Base-by-base conservation (phyloP, 257 asterid species). In the Schizonepeta tenuifolia region DNA sequence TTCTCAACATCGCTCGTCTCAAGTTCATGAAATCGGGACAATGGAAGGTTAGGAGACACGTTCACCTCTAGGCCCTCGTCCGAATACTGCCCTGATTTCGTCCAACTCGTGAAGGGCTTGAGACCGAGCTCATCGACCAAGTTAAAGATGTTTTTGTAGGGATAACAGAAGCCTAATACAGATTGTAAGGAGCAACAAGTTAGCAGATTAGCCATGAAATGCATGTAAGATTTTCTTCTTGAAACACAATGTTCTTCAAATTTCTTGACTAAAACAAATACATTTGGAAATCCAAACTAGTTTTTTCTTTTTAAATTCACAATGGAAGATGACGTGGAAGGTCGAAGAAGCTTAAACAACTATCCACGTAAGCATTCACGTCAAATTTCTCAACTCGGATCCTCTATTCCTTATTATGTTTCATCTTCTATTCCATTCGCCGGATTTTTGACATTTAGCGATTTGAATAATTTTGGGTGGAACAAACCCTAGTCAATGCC, bases 51-150 rank as follows among this genome's bases (percentile, higher is more conserved):
- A 11, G 31, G 46, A 10, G 40, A 12, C 47, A 4, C 47, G 38
- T 33, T 69, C 69, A 88, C 95, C 90, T 84, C 90, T 46, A 86
- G 73, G 44, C 92, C 92, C 15, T 86, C 82, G 69, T 70, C 81
- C 46, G 91, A 88, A 75, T 88, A 86, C 57, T 84, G 84, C 4
- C 83, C 89, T 40, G 87, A 81, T 73, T 78, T 79, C n/a, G 71
- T 78, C 95, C 95, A 86, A 67, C 73, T 70, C 2, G 95, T 82
- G 70, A 88, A 88, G 67, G 90, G 91, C 40, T 76, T 18, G 28
- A 86, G 47, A 17, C 78, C 91, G 73, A 88, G 84, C 82, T 86
- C 90, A 63, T 85, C 83, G 47, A 85, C 84, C 49, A 86, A 75
- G 67, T 79, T 82, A 63, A 85, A 86, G 58, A 85, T 86, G 69